Conservation (phyloP, 1,139 yeast species). For the Debaryomyces sp. region DNA sequence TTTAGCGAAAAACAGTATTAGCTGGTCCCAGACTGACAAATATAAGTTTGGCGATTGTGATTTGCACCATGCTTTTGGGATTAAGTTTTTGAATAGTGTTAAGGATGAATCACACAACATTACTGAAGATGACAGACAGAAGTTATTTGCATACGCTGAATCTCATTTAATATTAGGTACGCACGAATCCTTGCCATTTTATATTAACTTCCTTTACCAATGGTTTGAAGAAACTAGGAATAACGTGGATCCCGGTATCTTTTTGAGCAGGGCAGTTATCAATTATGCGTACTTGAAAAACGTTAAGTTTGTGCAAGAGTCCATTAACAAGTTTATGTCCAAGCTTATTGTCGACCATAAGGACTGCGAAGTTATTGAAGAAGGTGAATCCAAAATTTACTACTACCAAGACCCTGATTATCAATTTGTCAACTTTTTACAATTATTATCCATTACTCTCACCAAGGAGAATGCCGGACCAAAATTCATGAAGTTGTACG, state of each 20-base stretch:
- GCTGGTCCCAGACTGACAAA: slow-evolving; percentile 59
- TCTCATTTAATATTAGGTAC: slow-evolving; percentile 72
- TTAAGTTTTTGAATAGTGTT: slow-evolving; percentile 48
- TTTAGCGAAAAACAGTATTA: slow-evolving; percentile 62
- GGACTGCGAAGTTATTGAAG: slow-evolving; percentile 15
- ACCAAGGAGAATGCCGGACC: slow-evolving; percentile 57
- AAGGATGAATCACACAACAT: slow-evolving; percentile 25
- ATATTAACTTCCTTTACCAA: slow-evolving; percentile 56
- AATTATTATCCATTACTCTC: slow-evolving; percentile 64
- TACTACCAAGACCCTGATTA: slow-evolving; percentile 24
- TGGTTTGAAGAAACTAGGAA: slow-evolving; percentile 51
- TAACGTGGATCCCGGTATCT: slow-evolving; percentile 49
- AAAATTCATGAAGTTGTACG: slow-evolving; percentile 57
- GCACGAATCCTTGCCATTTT: slow-evolving; percentile 54
- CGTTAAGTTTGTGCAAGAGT: slow-evolving; percentile 55
- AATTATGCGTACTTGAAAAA: slow-evolving; percentile 71
- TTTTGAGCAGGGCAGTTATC: slow-evolving; percentile 62
- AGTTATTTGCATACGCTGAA: slow-evolving; percentile 48
- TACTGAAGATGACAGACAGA: slow-evolving; percentile 32
- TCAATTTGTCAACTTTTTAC: slow-evolving; percentile 65
- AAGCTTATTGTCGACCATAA: slow-evolving; percentile 22
- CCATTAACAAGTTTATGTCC: slow-evolving; percentile 42
- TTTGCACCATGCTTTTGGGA: slow-evolving; percentile 75
- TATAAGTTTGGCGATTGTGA: slow-evolving; percentile 72
- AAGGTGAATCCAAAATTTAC: slow-evolving; percentile 18